A percentile compares a stretch with the other conserved stretches of the same genome.
Evolutionary conservation across 2,329 filamentous ascomycete genomes (phyloP).

Genomic region (Coniochaeta sp.): DNA sequence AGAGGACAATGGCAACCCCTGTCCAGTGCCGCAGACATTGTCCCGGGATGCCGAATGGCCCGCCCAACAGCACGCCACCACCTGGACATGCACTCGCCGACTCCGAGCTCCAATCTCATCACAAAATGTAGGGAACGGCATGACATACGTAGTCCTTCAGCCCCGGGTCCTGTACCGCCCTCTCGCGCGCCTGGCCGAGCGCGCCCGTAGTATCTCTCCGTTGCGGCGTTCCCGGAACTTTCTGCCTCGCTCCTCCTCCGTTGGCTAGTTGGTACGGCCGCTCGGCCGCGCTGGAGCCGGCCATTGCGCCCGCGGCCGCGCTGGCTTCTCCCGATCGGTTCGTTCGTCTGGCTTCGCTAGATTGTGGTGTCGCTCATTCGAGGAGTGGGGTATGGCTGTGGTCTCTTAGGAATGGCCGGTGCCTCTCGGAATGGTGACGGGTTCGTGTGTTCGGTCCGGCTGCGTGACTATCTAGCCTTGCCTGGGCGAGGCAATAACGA

Average conservation of each 20-base stretch:
- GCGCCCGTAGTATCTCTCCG: slow-evolving; percentile 45
- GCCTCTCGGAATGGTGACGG: neutral
- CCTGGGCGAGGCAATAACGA: neutral
- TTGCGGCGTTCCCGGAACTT: slow-evolving; percentile 48
- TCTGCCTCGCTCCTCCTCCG: slow-evolving; percentile 29
- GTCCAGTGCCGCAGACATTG: neutral
- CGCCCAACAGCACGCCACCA: neutral
- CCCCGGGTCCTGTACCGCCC: slow-evolving; percentile 66
- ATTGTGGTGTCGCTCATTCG: slow-evolving; percentile 7
- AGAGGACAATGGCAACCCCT: slow-evolving; percentile 1
- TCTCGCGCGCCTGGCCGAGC: slow-evolving; percentile 42
- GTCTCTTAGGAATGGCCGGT: neutral
- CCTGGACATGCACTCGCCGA: neutral
- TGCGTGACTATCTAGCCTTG: neutral
- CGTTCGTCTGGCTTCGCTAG: slow-evolving; percentile 1
- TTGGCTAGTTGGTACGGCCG: slow-evolving; percentile 30
- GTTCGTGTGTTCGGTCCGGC: neutral
- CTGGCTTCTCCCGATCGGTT: neutral
- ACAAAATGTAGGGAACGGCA: slow-evolving; percentile 19
- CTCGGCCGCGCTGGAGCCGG: slow-evolving; percentile 17
- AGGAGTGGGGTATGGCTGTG: slow-evolving; percentile 9
- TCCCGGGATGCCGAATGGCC: neutral
- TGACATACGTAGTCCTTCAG: slow-evolving; percentile 67
- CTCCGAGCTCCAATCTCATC: neutral
- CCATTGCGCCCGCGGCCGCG: slow-evolving; percentile 1